Base-by-base conservation (phyloP, 1,284 basidiomycete species). In the Boletus hoseneyae region DNA sequence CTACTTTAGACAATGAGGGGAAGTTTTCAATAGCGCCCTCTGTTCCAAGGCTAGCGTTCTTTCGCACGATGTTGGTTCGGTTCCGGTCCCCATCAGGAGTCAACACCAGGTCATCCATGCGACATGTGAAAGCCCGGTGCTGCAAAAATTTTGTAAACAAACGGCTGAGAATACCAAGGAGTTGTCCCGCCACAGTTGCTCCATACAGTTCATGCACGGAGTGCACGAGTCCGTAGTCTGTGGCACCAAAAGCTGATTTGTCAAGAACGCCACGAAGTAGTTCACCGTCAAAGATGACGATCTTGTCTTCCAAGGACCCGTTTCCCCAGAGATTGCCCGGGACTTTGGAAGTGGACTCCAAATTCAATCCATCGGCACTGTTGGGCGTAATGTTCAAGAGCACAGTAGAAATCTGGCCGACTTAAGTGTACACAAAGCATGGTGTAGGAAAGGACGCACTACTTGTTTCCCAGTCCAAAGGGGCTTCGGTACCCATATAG, bases 151-250 rank as follows among this genome's bases (percentile, higher is more conserved):
- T 98, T 48, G 97, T 98, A 70, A 99, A 93, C 40, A 98, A 75
- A 47, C 97, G 85, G 65, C 91, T 93, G 53, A 99, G 81, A 54
- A 98, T 87, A 48, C 94, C 93, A 33, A 99, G 84, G 9, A 99
- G 81, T 62, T 87, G 87, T 47, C 95, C 97, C 9, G 97, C 96
- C 16, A 83, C 75, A 55, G 90, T 87, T 11, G 95, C 77, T 5
- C 97, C 96, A 68, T 98, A 99, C n/a, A 99, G 76, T 65, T 99
- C 97, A 70, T 96, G 94, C n/a, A 97, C 89, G 1, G 97, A 97
- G 69, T 99, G 97, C 15, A 99, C 92, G 37, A 99, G 81, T 70
- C 97, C 97, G 66, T 90, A 99, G 7, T 97, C 90, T 0, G 91
- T 88, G 16, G 97, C 96, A 66, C 97, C 97, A 66, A 97, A 97